A percentile compares a stretch with the other conserved stretches of the same genome.
These are phyloP conservation scores for Solanum virginianum DNA, from an alignment of 257 asterid species.

Conservation along the genomic window DNA sequence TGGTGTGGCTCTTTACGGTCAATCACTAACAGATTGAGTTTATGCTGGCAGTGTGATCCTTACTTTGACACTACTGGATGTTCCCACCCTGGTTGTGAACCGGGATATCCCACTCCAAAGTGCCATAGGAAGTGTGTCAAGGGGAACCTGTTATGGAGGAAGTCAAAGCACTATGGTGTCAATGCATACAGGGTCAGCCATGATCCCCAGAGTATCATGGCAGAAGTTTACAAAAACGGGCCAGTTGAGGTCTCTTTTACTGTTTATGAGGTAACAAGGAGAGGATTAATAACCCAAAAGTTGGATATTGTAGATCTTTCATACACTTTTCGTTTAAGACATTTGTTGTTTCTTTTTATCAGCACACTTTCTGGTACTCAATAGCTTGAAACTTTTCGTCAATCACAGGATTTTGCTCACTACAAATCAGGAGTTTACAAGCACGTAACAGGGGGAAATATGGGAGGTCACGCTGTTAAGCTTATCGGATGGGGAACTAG, in stretches of 20 bases:
- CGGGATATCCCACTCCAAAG: constrained; percentile 71
- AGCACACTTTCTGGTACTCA: not conserved
- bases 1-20: not conserved
- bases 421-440: constrained; percentile 89
- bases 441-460: constrained; percentile 46
- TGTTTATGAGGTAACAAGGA: constrained; percentile 60
- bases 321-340: not conserved
- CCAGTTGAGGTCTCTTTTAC: constrained; percentile 94
- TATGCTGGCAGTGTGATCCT: constrained; percentile 77
- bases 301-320: not conserved
- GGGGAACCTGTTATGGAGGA: constrained; percentile 52
- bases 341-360: not conserved
- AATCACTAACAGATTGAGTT: not conserved
- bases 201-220: constrained; percentile 78
- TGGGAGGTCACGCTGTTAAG: constrained; percentile 97
- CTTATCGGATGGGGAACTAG: constrained; percentile 92
- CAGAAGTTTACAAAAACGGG: constrained; percentile 68
- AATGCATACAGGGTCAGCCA: constrained; percentile 44
- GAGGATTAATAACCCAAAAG: not conserved
- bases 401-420: constrained; percentile 78
- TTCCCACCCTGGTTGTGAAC: constrained; percentile 95
- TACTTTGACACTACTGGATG: constrained; percentile 87
- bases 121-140: constrained; percentile 56
- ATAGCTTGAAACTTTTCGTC: not conserved
- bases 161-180: constrained; percentile 60